A percentile compares a stretch with the other conserved stretches of the same genome.
phyloP scores from a whole-genome alignment of 192 early-diverging fungal genomes.

The Backusella westeae region DNA sequence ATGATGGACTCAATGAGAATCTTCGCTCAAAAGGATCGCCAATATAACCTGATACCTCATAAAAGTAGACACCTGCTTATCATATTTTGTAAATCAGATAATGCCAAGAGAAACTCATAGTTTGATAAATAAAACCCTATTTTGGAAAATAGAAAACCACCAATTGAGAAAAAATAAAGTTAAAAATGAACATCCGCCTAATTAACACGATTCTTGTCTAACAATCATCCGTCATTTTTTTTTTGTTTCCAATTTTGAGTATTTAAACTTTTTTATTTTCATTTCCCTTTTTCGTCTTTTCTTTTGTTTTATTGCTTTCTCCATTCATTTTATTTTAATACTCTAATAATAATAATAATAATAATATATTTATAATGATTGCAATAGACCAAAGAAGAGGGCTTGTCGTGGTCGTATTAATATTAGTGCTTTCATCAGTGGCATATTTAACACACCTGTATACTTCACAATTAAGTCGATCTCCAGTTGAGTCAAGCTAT shows the following conservation, averaged over 20 bases:
- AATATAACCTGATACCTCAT: too few species aligned
- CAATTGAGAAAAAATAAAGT: not conserved
- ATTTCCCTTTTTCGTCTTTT: not conserved
- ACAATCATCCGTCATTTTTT: not conserved
- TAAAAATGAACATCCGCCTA: not conserved
- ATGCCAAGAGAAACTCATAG: not conserved
- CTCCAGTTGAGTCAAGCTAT: not conserved
- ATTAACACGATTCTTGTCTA: not conserved
- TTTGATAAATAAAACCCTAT: not conserved
- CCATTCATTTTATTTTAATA: not conserved
- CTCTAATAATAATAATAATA: not conserved
- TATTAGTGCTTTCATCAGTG: not conserved
- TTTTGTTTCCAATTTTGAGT: not conserved
- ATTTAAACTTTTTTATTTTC: not conserved
- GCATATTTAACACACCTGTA: slow-evolving; percentile 1
- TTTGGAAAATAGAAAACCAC: not conserved
- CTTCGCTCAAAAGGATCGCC: too few species aligned
- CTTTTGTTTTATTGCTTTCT: not conserved
- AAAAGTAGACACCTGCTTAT: not conserved
- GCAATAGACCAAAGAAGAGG: slow-evolving; percentile 3
- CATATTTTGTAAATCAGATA: not conserved
- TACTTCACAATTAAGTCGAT: not conserved
- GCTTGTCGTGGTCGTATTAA: not conserved
- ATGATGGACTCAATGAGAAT: too few species aligned
- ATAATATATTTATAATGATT: not conserved